phyloP scores from a whole-genome alignment of 805 yeast genomes.

The Saturnispora galanensis region DNA sequence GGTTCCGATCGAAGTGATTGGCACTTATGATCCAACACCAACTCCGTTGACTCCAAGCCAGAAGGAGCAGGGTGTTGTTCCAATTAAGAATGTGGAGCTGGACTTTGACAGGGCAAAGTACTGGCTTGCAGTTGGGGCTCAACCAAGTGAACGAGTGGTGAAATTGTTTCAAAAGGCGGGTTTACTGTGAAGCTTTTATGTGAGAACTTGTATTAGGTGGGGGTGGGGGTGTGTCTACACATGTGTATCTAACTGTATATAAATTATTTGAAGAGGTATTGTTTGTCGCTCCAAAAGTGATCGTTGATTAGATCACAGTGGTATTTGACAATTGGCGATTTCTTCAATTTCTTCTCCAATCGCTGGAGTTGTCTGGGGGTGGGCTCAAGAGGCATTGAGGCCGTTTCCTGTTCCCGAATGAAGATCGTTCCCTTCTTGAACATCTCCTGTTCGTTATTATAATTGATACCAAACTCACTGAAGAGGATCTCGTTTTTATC shows the following conservation, averaged over 20 bases:
- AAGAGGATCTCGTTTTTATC: conserved; percentile 89
- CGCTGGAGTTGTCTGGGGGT: conserved; percentile 16
- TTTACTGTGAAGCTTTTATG: conserved; percentile 29
- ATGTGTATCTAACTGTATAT: too few relatives aligned
- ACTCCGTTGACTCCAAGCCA: conserved; percentile 57
- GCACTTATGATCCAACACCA: conserved; percentile 84
- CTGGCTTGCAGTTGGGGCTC: conserved; percentile 98
- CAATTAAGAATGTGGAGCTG: conserved; percentile 68
- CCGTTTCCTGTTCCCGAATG: conserved; percentile 47
- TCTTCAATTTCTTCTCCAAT: conserved; percentile 36
- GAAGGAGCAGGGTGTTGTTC: conserved; percentile 41
- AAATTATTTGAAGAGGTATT: conserved; percentile 22
- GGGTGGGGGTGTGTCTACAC: too few relatives aligned
- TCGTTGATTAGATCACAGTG: conserved; percentile 61
- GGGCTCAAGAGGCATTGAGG: conserved; percentile 20
- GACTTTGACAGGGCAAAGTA: conserved; percentile 88
- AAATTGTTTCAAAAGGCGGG: conserved; percentile 74
- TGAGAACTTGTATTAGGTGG: too few relatives aligned
- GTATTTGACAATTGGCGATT: conserved; percentile 33
- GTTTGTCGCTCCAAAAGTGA: conserved; percentile 48
- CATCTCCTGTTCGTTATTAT: conserved; percentile 83
- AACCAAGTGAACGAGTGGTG: conserved; percentile 75
- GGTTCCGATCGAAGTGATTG: conserved; percentile 89
- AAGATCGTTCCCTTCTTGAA: conserved; percentile 74
- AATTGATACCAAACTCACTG: conserved; percentile 69